Evolutionary conservation across 192 early-diverging fungal genomes (phyloP), one percentile per base, ranked within the genome.

Genomic region (Funneliformis mosseae): DNA sequence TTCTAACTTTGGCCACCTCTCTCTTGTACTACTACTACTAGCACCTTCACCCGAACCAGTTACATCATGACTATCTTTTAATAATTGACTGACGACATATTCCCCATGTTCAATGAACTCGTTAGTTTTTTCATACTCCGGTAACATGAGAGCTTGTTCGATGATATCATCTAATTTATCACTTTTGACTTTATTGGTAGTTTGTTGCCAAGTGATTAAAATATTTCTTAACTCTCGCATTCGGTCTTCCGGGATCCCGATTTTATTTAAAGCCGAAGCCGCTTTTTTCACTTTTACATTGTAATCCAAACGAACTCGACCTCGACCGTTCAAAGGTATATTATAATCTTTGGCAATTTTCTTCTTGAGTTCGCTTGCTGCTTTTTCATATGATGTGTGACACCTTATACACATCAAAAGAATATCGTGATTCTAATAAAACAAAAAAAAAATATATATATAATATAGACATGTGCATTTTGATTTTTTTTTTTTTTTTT

Each of bases 361-460:
- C 27, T 85, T 81, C 71, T 85, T 85, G 4, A 81, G 43, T 10
- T 76, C 41, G 4, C 62, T 43, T 3, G 84, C 84, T 27, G 76
- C 18, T 7, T 21, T 33, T 66, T 85, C 84, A 64, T 85, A 85
- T 16, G 5, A 10, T 33, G 68, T 33, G 63, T 85, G 84, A 43
- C 84, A 85, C 1, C 43, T 33, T 72, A 83, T 83, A 50, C 84
- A 85, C 12, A 85, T 28, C 11, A 80, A 11, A 11, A 85, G 66
- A 12, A 85, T 25, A 23, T 85, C 84, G 38, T 83, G 81, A 45
- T 83, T 85, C 84, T 85, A 48, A 61, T 9, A 59, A 62, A 25
- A 69, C 23, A 41, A 33, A 33, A 3, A 33, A 33, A 33, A 33
- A 33, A 33, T 33, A 33, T 33, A 33, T 33, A 33, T 9, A 50